Conservation (phyloP, 169 alveolate species). For the Theileria equi region DNA sequence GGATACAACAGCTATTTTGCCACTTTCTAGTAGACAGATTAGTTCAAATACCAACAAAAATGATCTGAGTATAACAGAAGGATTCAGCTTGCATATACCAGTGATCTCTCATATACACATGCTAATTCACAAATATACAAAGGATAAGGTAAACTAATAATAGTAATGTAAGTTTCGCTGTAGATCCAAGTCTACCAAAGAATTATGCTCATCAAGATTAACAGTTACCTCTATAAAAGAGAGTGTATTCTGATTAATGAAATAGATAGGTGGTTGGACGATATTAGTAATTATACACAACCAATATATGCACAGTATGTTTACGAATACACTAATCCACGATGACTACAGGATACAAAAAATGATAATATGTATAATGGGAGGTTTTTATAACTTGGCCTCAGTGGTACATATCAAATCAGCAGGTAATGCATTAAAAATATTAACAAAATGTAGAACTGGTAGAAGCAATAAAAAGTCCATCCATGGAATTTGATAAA, state of each 20-base stretch:
- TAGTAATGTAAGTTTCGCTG: no score
- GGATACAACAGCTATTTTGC: neutral
- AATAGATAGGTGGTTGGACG: slow-evolving; percentile 6
- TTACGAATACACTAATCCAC: neutral
- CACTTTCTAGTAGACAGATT: neutral
- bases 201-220: slow-evolving; percentile 4
- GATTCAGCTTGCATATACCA: neutral
- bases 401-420: neutral
- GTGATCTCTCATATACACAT: neutral
- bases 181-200: slow-evolving; percentile 27
- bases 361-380: slow-evolving; percentile 13
- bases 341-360: slow-evolving; percentile 15
- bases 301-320: slow-evolving; percentile 3
- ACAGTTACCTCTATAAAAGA: slow-evolving; percentile 2
- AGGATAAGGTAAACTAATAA: no score
- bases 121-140: no score
- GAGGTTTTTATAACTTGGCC: slow-evolving; percentile 36
- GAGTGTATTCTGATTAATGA: slow-evolving; percentile 60
- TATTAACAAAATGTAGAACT: no score
- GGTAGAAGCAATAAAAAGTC: no score
- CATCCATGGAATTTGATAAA: no score
- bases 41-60: neutral
- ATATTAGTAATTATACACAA: slow-evolving; percentile 4
- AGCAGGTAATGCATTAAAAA: neutral
- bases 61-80: neutral